Base-by-base conservation (phyloP, 495 filamentous ascomycete species). In the Acidomyces sp. region DNA sequence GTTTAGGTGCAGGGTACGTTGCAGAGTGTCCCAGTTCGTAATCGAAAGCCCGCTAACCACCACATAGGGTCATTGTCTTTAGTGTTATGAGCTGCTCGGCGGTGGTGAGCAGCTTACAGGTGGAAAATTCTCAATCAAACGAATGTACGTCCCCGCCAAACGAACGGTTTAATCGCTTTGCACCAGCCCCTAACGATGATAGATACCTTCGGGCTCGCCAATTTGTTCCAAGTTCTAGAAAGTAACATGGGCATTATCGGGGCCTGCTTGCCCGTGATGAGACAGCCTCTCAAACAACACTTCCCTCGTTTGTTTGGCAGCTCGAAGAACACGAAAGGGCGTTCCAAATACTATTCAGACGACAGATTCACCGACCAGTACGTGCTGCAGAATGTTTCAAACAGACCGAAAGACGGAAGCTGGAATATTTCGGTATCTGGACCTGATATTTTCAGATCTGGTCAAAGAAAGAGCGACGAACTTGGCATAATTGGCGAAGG, bases 171-270 rank as follows among this genome's bases (percentile, higher is more conserved):
- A n/a, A n/a, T n/a, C n/a, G n/a, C n/a, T n/a, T n/a, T n/a, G n/a
- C n/a, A n/a, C n/a, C n/a, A n/a, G n/a, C n/a, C n/a, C n/a, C n/a
- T n/a, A n/a, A n/a, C n/a, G n/a, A n/a, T n/a, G 9, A 16, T 12
- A 41, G 39, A 33, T n/a, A 41, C 6, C 6, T 41, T 41, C 19
- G 39, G 13, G 7, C 10, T 34, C 6, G 39, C 39, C 26, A 41
- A 41, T 19, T 17, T 34, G 4, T 34, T 34, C n/a, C 26, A 33
- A 24, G 39, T 41, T 17, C 28, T 41, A 7, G 39, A 41, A 23
- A 18, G 27, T 4, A 27, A 27, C 27, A 41, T 41, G 39, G 39
- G 39, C 27, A 41, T 41, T 30, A 41, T 41, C 39, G 39, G 39
- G 4, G 28, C 27, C 15, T 41, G 39, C 28, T 17, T 41, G 12